These are phyloP conservation scores for Candida sojae DNA, from an alignment of 1,139 yeast genomes.

Conservation along the genomic window DNA sequence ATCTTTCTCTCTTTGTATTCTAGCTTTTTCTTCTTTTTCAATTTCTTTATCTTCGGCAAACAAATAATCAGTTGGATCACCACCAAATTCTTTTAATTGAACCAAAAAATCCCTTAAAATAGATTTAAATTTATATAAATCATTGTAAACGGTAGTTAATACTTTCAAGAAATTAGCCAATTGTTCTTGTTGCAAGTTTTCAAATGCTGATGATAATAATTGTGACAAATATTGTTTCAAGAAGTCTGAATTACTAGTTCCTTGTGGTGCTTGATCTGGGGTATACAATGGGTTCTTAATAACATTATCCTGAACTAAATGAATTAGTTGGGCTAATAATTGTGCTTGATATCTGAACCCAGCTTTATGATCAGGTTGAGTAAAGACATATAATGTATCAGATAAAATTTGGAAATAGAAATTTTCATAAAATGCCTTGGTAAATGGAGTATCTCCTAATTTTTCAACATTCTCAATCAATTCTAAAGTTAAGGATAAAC, in stretches of 20 bases:
- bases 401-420: slow-evolving; percentile 88
- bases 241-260: slow-evolving; percentile 78
- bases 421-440: slow-evolving; percentile 84
- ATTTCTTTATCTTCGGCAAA: slow-evolving; percentile 92
- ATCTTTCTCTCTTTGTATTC: slow-evolving; percentile 77
- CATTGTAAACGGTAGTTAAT: slow-evolving; percentile 70
- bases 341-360: slow-evolving; percentile 90
- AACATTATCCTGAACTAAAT: slow-evolving; percentile 74
- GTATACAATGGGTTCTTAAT: slow-evolving; percentile 78
- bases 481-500: slow-evolving; percentile 79
- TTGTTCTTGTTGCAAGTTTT: slow-evolving; percentile 83
- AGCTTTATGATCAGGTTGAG: slow-evolving; percentile 97
- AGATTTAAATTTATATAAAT: slow-evolving; percentile 76
- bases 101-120: slow-evolving; percentile 93
- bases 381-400: slow-evolving; percentile 89
- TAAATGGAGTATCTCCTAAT: slow-evolving; percentile 73
- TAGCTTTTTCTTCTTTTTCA: slow-evolving; percentile 69
- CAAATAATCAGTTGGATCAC: slow-evolving; percentile 88
- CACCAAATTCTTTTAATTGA: slow-evolving; percentile 94
- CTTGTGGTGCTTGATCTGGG: slow-evolving; percentile 73
- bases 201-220: slow-evolving; percentile 84
- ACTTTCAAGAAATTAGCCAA: slow-evolving; percentile 80
- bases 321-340: slow-evolving; percentile 79
- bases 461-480: slow-evolving; percentile 84
- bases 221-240: slow-evolving; percentile 81